phyloP scores from a whole-genome alignment of 805 yeast species.

The Pichia eremophila region DNA sequence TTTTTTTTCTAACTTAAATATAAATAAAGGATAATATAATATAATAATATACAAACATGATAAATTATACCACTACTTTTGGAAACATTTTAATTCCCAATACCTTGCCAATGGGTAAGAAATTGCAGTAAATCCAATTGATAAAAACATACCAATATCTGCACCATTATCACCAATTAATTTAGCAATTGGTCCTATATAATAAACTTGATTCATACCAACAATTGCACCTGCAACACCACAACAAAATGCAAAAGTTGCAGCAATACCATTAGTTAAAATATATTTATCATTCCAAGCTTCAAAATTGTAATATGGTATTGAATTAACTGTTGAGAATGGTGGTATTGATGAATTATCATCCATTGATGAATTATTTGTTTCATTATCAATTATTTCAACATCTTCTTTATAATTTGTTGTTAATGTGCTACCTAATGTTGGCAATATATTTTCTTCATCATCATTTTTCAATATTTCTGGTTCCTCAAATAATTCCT shows the following conservation, averaged over 20 bases:
- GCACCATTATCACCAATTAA: slow-evolving; percentile 61
- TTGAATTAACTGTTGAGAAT: slow-evolving; percentile 9
- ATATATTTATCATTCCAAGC: slow-evolving; percentile 57
- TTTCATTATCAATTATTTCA: no score
- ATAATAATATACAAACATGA: no score
- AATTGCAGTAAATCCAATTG: slow-evolving; percentile 60
- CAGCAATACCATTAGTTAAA: slow-evolving; percentile 66
- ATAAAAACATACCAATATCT: slow-evolving; percentile 74
- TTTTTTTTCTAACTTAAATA: no score
- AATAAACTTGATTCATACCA: slow-evolving; percentile 85
- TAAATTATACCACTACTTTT: slow-evolving; percentile 17
- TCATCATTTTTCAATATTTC: background rate
- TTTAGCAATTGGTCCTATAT: slow-evolving; percentile 66
- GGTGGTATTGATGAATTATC: slow-evolving; percentile 8
- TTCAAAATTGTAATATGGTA: slow-evolving; percentile 55
- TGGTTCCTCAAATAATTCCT: slow-evolving; percentile 27
- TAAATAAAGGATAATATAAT: no score
- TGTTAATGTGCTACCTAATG: background rate
- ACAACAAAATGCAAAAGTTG: slow-evolving; percentile 49
- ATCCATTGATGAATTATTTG: no score
- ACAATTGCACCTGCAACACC: slow-evolving; percentile 79
- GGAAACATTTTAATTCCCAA: slow-evolving; percentile 49
- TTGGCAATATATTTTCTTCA: background rate
- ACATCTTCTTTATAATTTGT: background rate
- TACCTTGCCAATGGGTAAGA: slow-evolving; percentile 60